Percentiles rank a stretch among this genome's conserved stretches.
Evolutionary conservation across 106 monocot genomes (phyloP).

Genomic region (Narthecium ossifragum): DNA sequence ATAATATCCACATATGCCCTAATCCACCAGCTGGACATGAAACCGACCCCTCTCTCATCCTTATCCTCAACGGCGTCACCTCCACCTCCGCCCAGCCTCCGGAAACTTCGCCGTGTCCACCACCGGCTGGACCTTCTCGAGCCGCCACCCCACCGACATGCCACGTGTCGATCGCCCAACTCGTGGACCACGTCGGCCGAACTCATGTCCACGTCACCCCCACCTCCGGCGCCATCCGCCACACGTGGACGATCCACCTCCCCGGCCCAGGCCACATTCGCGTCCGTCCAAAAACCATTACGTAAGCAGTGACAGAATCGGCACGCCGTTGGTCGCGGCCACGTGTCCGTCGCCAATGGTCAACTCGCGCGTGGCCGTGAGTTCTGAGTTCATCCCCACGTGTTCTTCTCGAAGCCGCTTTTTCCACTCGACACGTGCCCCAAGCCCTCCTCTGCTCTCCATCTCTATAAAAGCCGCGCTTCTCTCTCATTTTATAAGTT

Average conservation of each 20-base stretch:
- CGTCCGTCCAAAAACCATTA: slow-evolving; percentile 31
- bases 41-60: no score
- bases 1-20: no score
- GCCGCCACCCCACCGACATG: not conserved
- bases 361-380: not conserved
- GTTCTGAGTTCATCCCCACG: slow-evolving; percentile 6
- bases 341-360: slow-evolving; percentile 3
- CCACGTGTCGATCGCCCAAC: not conserved
- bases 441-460: not conserved
- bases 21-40: no score
- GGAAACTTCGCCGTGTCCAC: no score
- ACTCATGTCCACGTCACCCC: not conserved
- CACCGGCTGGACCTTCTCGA: no score
- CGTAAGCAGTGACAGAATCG: slow-evolving; percentile 56
- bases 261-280: slow-evolving; percentile 2
- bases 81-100: no score
- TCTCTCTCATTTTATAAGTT: slow-evolving; percentile 24
- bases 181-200: not conserved
- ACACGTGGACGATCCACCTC: no score
- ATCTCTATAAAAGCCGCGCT: slow-evolving; percentile 23
- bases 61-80: no score
- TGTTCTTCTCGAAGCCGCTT: slow-evolving; percentile 18
- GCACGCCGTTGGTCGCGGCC: not conserved
- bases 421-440: slow-evolving; percentile 7
- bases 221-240: no score